These are phyloP conservation scores for Inga oerstediana DNA, from an alignment of 306 rosid genomes.

Conservation along the genomic window DNA sequence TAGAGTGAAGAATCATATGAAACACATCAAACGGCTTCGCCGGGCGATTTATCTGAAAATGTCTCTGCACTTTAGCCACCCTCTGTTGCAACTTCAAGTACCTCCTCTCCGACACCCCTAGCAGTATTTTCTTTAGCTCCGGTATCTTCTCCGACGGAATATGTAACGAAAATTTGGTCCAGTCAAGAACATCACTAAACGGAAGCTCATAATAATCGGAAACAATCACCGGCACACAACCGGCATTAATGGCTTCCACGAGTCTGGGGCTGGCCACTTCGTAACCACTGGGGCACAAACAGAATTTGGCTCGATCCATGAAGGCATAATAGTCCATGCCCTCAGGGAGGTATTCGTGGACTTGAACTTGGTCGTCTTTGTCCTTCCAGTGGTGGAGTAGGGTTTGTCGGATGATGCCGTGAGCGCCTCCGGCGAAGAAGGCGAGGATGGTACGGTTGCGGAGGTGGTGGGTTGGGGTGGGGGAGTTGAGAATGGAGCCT, in stretches of 20 bases:
- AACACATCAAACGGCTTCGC: conserved; percentile 60
- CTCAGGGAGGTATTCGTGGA: conserved; percentile 56
- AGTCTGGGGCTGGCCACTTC: conserved; percentile 88
- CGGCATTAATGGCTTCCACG: conserved; percentile 58
- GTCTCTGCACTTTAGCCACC: conserved; percentile 58
- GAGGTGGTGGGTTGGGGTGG: conserved; percentile 8
- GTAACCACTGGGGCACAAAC: conserved; percentile 81
- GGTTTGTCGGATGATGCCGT: conserved; percentile 53
- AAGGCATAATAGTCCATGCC: conserved; percentile 36
- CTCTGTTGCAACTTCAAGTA: conserved; percentile 49
- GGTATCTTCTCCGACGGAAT: conserved; percentile 51
- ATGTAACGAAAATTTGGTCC: conserved; percentile 60
- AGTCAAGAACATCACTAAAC: conserved; percentile 68
- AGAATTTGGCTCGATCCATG: conserved; percentile 61
- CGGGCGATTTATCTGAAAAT: conserved; percentile 60
- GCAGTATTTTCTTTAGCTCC: conserved; percentile 57
- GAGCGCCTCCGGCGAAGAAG: conserved; percentile 78
- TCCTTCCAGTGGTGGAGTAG: conserved; percentile 60
- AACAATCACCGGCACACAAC: conserved; percentile 74
- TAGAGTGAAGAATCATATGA: conserved; percentile 77
- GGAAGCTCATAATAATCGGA: conserved; percentile 59
- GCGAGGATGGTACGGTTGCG: conserved; percentile 52
- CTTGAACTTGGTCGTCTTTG: conserved; percentile 59
- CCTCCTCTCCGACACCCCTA: conserved; percentile 36
- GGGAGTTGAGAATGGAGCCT: conserved; percentile 32